Conservation (phyloP, 495 filamentous ascomycete genomes). For the Penicillium ucsense region DNA sequence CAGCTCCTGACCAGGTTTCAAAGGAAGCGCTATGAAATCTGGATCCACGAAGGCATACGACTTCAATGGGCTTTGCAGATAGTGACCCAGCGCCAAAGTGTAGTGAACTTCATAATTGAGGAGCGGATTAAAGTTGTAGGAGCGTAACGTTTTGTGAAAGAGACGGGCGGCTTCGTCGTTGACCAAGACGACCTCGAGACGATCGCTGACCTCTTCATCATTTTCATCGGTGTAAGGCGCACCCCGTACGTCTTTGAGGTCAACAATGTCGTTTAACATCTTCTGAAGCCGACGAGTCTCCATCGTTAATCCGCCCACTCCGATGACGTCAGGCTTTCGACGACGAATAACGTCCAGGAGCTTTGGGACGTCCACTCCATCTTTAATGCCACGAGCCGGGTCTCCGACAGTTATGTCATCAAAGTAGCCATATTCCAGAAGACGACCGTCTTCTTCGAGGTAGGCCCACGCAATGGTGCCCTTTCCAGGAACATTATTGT, state of each 20-base stretch:
- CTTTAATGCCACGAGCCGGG: conserved; percentile 49
- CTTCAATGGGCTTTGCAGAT: conserved; percentile 87
- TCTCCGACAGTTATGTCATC: conserved; percentile 65
- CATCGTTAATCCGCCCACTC: conserved; percentile 79
- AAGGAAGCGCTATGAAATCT: conserved; percentile 75
- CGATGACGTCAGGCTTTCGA: conserved; percentile 81
- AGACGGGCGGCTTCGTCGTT: conserved; percentile 93
- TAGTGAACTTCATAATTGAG: conserved; percentile 70
- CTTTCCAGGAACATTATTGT: conserved; percentile 55
- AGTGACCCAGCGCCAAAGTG: conserved; percentile 78
- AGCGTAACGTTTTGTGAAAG: conserved; percentile 82
- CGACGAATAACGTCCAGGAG: conserved; percentile 67
- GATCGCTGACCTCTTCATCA: conserved; percentile 52
- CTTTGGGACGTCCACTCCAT: conserved; percentile 49
- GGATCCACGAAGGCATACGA: conserved; percentile 89
- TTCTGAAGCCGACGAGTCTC: conserved; percentile 79
- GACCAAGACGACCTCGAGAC: conserved; percentile 78
- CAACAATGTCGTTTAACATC: conserved; percentile 64
- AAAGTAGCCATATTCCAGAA: conserved; percentile 82
- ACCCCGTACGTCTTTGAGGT: conserved; percentile 61
- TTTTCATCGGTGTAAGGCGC: conserved; percentile 59
- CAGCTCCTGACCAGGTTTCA: conserved; percentile 82
- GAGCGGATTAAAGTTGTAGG: conserved; percentile 70
- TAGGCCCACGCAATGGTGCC: conserved; percentile 87
- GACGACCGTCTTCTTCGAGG: conserved; percentile 84